phyloP scores from a whole-genome alignment of 495 filamentous ascomycete genomes.

The Annulohypoxylon nitens region DNA sequence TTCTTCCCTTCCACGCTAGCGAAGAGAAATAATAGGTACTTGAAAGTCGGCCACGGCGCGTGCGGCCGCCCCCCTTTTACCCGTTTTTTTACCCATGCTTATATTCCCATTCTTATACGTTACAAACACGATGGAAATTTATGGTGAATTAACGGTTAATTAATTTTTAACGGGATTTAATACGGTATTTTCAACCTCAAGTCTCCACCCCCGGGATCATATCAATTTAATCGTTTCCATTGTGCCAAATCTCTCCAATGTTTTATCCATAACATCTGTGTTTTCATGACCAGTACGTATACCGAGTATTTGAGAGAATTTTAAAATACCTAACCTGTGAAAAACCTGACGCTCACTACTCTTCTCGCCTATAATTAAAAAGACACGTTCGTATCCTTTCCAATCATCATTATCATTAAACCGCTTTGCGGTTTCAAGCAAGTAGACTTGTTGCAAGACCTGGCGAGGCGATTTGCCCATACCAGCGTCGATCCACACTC shows the following conservation, averaged over 20 bases:
- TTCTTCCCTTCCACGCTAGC: neutral
- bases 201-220: neutral
- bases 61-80: slow-evolving; percentile 8
- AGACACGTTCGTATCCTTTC: neutral
- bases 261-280: neutral
- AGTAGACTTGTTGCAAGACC: neutral
- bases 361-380: neutral
- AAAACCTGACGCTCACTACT: neutral
- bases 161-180: no score
- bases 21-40: neutral
- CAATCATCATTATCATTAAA: neutral
- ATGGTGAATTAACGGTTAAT: no score
- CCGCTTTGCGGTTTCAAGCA: neutral
- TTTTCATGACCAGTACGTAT: no score
- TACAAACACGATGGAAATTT: no score
- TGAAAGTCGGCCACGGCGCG: slow-evolving; percentile 3
- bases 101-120: no score
- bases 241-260: neutral
- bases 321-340: neutral
- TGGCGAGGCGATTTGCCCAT: neutral
- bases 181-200: no score
- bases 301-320: no score
- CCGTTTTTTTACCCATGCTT: no score
- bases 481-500: neutral
- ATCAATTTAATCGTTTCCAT: neutral